Evolutionary conservation across 192 early-diverging fungal species (phyloP), one percentile per base, ranked within the genome.

Genomic region (Coemansia sp.): DNA sequence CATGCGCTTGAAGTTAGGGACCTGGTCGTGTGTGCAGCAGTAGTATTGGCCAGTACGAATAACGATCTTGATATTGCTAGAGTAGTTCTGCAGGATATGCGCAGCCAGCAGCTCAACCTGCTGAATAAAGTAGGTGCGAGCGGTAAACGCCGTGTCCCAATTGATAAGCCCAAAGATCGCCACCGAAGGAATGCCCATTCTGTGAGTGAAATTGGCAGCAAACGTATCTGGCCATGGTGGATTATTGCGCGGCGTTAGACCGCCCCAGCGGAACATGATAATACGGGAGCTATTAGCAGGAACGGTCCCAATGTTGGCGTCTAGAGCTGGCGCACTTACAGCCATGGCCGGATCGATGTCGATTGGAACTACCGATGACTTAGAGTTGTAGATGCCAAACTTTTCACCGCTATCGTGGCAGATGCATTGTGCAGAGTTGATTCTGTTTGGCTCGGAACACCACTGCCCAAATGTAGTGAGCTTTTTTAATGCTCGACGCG

Each of bases 31-130:
- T 9, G 69, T 76, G 49, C 81, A 82, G 60, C 81, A 82, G 56
- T 65, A 80, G 49, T 80, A 78, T 49, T 82, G 81, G 6, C 78
- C 66, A 0, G 79, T 64, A 20, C 81, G 79, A 37, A 80, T 67
- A 9, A 82, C 47, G 17, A 82, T 67, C 20, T 51, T 49, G 1
- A 58, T 67, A 30, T 36, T 0, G 38, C 31, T 17, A 28, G 61
- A 18, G 17, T 81, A 83, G 4, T 44, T 59, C 2, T 17, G 12
- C 9, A 70, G 58, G 11, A 83, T 51, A 8, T 51, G 30, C 0
- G 18, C 40, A 5, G 76, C 48, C 8, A 83, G 49, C 11, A 16
- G 50, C 9, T 51, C 48, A 4, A 81, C 32, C 36, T 69, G 56
- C 0, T 11, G 8, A 0, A 62, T 26, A 58, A 66, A 83, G 12